Evolutionary conservation across 163 green algal genomes (phyloP), one percentile per base, ranked within the genome.

Genomic region (Scenedesmus sp.): DNA sequence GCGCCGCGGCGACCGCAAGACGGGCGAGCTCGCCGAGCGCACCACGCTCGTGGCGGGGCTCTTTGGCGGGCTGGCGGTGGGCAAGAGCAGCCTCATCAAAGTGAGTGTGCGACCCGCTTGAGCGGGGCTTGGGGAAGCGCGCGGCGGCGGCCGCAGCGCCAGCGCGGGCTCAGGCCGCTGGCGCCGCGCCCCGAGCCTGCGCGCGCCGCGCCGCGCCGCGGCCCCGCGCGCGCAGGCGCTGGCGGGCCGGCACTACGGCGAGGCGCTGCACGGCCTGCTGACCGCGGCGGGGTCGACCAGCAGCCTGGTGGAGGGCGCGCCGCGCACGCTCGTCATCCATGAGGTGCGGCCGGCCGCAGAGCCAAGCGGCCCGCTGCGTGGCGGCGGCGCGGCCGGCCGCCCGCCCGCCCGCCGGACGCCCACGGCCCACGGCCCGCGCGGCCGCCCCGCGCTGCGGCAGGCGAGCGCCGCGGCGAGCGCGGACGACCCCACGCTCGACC

Each of bases 51-150:
- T 88, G 34, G 89, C 81, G 36, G 85, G 87, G 31, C 82, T 95
- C 31, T 92, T 97, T 82, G 91, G 87, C 20, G 48, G 82, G 1
- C 70, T 71, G 0, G 87, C 83, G 18, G 65, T 84, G 24, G 92
- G 93, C 75, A 91, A 93, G 63, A 85, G 51, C 15, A 78, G 79
- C 4, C 44, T 94, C 42, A 51, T 94, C 42, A 82, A 91, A 51
- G 79, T 72, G 42, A 11, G 47, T n/a, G n/a, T n/a, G n/a, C n/a
- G n/a, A n/a, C n/a, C n/a, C n/a, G n/a, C n/a, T n/a, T n/a, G n/a
- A n/a, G n/a, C n/a, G n/a, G n/a, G n/a, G n/a, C n/a, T n/a, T n/a
- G n/a, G n/a, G n/a, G n/a, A n/a, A n/a, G n/a, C n/a, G n/a, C n/a
- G n/a, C n/a, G n/a, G n/a, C n/a, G n/a, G n/a, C n/a, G n/a, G n/a